Base-by-base conservation (phyloP, 352 stramenopile genomes). In the Vaucheria bursata region DNA sequence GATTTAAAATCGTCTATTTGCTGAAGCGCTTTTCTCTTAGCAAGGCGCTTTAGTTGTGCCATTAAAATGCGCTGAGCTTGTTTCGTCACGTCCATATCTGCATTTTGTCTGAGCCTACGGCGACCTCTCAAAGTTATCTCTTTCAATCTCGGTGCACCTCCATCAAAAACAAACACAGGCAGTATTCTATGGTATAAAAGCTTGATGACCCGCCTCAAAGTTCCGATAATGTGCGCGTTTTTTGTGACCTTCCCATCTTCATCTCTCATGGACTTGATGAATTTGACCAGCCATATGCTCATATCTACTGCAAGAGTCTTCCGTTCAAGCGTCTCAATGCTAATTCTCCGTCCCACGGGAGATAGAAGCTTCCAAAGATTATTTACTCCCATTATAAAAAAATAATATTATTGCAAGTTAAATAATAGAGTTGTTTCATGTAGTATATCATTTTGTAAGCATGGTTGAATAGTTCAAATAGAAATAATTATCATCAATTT, bases 221-320 rank as follows among this genome's bases (percentile, higher is more conserved):
- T 94, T 84, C 93, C 91, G 79, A 97, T 88, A 75, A 99, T 82
- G 88, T 99, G 91, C 59, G 93, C 91, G 86, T 95, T 97, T 78
- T 88, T 88, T 75, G 96, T 92, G 83, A 97, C 95, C 40, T 92
- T 89, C 68, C 95, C 93, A 6, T 90, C 87, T 50, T 97, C 93
- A 68, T 98, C 92, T 50, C 94, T 90, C 90, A 97, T 98, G 40
- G 95, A 95, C 85, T 98, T 98, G 80, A 99, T 89, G 81, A 99
- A 99, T 87, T 99, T 95, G 32, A 93, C 98, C 73, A 99, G 87
- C 96, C 96, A 99, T 85, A 99, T 99, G 82, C 91, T 97, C 6
- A 95, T 94, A 85, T 99, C 96, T 50, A 99, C 94, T 0, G 96
- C 96, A 38, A 99, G 87, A 25, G 94, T 93, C 83, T 97, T 53